Conservation (phyloP, 2,329 filamentous ascomycete species). For the Cyclaneusma minus region DNA sequence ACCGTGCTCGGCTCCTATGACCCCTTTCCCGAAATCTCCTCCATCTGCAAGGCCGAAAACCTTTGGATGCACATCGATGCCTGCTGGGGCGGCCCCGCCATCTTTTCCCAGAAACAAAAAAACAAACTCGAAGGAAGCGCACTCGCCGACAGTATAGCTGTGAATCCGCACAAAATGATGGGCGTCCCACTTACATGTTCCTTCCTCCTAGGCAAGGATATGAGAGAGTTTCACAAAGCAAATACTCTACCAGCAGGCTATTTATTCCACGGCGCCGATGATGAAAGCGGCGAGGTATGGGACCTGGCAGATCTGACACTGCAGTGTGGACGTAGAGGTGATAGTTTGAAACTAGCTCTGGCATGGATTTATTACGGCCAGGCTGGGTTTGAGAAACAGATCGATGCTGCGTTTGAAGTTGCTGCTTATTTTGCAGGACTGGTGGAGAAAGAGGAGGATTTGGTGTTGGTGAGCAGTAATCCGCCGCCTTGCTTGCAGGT, state of each 20-base stretch:
- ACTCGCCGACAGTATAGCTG: slow-evolving; percentile 65
- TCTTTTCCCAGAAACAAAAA: slow-evolving; percentile 54
- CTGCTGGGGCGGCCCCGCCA: slow-evolving; percentile 74
- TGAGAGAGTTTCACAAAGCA: slow-evolving; percentile 62
- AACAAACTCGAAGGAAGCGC: slow-evolving; percentile 54
- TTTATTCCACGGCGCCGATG: slow-evolving; percentile 50
- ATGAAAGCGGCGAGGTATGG: slow-evolving; percentile 45
- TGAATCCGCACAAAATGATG: slow-evolving; percentile 97
- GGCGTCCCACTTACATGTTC: slow-evolving; percentile 81
- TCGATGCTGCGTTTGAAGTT: slow-evolving; percentile 58
- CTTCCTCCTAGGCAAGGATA: slow-evolving; percentile 67
- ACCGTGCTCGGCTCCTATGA: slow-evolving; percentile 88
- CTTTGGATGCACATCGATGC: slow-evolving; percentile 92
- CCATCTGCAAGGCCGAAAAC: slow-evolving; percentile 52
- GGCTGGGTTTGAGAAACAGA: slow-evolving; percentile 51
- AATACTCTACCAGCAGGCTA: slow-evolving; percentile 84
- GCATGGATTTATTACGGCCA: slow-evolving; percentile 82
- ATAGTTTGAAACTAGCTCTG: slow-evolving; percentile 75
- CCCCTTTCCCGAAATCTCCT: slow-evolving; percentile 54
- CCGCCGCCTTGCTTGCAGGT: slow-evolving; percentile 84
- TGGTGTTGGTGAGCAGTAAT: slow-evolving; percentile 58
- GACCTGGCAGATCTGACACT: slow-evolving; percentile 86
- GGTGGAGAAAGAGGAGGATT: slow-evolving; percentile 38
- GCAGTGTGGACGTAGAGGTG: slow-evolving; percentile 79
- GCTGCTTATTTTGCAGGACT: slow-evolving; percentile 52